Conservation (phyloP, 1,139 yeast species). For the Taiozyma onychis region DNA sequence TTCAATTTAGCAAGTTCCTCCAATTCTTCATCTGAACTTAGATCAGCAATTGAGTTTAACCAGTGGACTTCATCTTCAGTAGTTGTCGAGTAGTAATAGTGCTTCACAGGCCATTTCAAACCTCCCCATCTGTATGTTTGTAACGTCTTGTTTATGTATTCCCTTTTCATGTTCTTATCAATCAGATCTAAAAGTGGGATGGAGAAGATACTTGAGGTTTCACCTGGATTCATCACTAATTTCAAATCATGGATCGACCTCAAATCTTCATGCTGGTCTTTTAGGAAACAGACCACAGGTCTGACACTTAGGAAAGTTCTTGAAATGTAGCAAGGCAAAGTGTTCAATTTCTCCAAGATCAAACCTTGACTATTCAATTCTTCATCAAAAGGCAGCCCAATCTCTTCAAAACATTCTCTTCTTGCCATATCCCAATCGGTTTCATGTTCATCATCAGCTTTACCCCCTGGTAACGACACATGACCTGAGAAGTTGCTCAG, state of each 20-base stretch:
- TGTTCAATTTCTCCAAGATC: slow-evolving; percentile 48
- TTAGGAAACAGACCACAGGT: slow-evolving; percentile 72
- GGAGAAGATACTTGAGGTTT: slow-evolving; percentile 61
- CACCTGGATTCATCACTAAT: slow-evolving; percentile 60
- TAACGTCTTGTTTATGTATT: slow-evolving; percentile 31
- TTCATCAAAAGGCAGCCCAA: slow-evolving; percentile 58
- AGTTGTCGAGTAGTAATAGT: slow-evolving; percentile 52
- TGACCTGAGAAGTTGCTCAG: slow-evolving; percentile 79
- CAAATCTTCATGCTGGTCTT: slow-evolving; percentile 24
- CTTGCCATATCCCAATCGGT: slow-evolving; percentile 68
- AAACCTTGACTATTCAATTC: slow-evolving; percentile 43
- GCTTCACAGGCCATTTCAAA: slow-evolving; percentile 57
- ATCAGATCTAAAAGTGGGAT: slow-evolving; percentile 59
- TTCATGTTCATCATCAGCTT: slow-evolving; percentile 63
- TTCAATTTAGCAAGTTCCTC: slow-evolving; percentile 24
- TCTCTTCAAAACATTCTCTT: slow-evolving; percentile 83
- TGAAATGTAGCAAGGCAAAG: slow-evolving; percentile 70
- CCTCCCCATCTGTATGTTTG: slow-evolving; percentile 55
- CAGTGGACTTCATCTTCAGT: slow-evolving; percentile 53
- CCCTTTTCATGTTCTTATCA: slow-evolving; percentile 29
- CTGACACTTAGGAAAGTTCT: slow-evolving; percentile 77
- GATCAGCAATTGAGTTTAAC: slow-evolving; percentile 55
- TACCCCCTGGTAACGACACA: slow-evolving; percentile 87
- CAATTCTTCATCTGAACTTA: slow-evolving; percentile 44
- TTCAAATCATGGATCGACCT: slow-evolving; percentile 28